Base-by-base conservation (phyloP, 2,329 filamentous ascomycete genomes). In the Colletotrichum scovillei region DNA sequence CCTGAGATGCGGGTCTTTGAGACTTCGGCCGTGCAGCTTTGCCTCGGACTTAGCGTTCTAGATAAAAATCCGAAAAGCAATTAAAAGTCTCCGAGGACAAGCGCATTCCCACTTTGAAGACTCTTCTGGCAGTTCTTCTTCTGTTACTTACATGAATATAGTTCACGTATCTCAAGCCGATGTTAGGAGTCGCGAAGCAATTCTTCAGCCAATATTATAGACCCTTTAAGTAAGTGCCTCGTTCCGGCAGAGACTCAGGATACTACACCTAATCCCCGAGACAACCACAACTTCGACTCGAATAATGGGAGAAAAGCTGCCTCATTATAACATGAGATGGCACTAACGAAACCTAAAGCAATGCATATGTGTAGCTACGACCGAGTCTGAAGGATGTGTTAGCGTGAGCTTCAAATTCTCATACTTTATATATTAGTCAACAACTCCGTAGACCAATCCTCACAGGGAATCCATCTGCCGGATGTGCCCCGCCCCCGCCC, bases 401-500 rank as follows among this genome's bases (percentile, higher is more conserved):
- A 16, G 14, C 14, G 14, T 38, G 19, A 5, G 42, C 7, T n/a
- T 46, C 42, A 46, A 46, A 46, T 6, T 26, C 24, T 26, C 22
- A 19, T 22, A 2, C 42, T 35, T 35, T 12, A 35, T 2, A 1
- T n/a, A 6, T 46, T n/a, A 35, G 9, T 30, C 22, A 63, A 22
- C 11, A 58, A 4, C 64, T 32, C 24, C 73, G 57, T 56, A 63
- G 28, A 6, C 46, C 56, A 2, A 72, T 22, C 53, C 38, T 63
- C 5, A 55, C 64, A 30, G 69, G 69, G 24, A 69, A 69, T 11
- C 58, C 53, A 42, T 69, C 69, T 3, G 65, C 59, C 6, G 69
- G 69, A 64, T 64, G 69, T 3, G 58, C 69, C 8, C 63, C 69
- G 2, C 69, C 69, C 6, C 63, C 65, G 14, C 63, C 67, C 26